A percentile compares a stretch with the other conserved stretches of the same genome.
These are phyloP conservation scores for Bolboschoenus planiculmis DNA, from an alignment of 176 grass and related monocot species.

Conservation along the genomic window DNA sequence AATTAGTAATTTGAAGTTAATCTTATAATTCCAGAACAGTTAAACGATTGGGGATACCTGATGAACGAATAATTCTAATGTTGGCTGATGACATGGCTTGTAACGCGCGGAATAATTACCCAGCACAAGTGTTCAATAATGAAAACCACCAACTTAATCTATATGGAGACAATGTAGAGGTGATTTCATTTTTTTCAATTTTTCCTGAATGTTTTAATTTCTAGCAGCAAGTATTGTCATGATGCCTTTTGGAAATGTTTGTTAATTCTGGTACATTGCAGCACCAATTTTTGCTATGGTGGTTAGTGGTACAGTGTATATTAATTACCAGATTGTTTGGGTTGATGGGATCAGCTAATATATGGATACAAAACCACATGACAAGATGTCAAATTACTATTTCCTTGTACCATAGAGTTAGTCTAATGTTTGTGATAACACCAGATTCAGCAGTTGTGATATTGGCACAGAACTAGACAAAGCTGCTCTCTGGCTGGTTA, in stretches of 20 bases:
- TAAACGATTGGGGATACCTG: constrained; percentile 91
- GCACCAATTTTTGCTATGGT: neutral
- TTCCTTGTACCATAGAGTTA: neutral
- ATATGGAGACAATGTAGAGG: constrained; percentile 94
- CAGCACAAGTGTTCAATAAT: constrained; percentile 99
- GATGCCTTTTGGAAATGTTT: neutral
- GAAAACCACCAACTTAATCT: constrained; percentile 97
- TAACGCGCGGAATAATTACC: constrained; percentile 87
- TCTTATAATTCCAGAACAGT: constrained; percentile 55
- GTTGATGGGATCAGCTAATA: neutral
- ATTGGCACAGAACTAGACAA: neutral
- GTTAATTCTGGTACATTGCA: neutral
- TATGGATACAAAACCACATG: neutral
- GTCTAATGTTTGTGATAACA: neutral
- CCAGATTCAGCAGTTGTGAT: neutral
- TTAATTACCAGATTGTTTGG: neutral
- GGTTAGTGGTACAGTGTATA: neutral
- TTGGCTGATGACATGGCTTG: constrained; percentile 96
- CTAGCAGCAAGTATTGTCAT: neutral
- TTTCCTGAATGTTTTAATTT: neutral
- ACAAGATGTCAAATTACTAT: neutral
- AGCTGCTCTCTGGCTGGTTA: neutral
- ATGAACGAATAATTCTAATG: constrained; percentile 97
- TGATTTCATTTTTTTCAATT: constrained; percentile 28
- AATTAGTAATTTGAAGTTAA: neutral